A percentile compares a stretch with the other conserved stretches of the same genome.
phyloP scores from a whole-genome alignment of 768 basidiomycete species.

The Trametes meyenii region DNA sequence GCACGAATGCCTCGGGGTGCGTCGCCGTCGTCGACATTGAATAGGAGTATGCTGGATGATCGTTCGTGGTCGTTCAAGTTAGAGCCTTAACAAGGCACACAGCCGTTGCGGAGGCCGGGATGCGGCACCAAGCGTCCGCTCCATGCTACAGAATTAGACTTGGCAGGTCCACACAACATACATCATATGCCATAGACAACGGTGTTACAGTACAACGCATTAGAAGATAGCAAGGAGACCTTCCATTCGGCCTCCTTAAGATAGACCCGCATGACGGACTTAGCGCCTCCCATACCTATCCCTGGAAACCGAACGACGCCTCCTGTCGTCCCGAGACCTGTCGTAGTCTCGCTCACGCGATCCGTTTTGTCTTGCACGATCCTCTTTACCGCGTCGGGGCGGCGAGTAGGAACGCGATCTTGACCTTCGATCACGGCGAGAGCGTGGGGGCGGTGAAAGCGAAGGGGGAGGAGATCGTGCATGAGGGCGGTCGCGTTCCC shows the following conservation, averaged over 20 bases:
- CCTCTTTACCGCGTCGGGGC: slow-evolving; percentile 11
- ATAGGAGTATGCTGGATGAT: too few relatives aligned
- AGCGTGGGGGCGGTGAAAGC: slow-evolving; percentile 26
- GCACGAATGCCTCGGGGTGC: slow-evolving; percentile 48
- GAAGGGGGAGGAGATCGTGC: slow-evolving; percentile 25
- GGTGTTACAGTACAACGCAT: slow-evolving; percentile 9
- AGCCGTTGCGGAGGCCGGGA: neutral
- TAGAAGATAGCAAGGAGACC: neutral
- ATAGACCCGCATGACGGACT: neutral
- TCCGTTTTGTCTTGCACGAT: slow-evolving; percentile 13
- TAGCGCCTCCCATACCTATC: slow-evolving; percentile 26
- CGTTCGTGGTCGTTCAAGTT: neutral
- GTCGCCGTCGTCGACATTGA: slow-evolving; percentile 9
- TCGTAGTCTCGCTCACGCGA: slow-evolving; percentile 22
- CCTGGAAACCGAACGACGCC: slow-evolving; percentile 21
- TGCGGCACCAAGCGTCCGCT: neutral
- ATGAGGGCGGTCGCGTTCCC: slow-evolving; percentile 23
- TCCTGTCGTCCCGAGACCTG: slow-evolving; percentile 15
- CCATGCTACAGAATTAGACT: neutral
- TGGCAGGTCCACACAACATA: slow-evolving; percentile 9
- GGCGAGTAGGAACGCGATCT: slow-evolving; percentile 18
- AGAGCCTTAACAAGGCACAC: neutral
- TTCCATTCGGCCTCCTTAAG: slow-evolving; percentile 18
- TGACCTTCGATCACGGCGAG: slow-evolving; percentile 20
- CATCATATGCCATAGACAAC: neutral